A percentile compares a stretch with the other conserved stretches of the same genome.
phyloP scores from a whole-genome alignment of 2,329 filamentous ascomycete genomes.

The Alternaria gaisen region DNA sequence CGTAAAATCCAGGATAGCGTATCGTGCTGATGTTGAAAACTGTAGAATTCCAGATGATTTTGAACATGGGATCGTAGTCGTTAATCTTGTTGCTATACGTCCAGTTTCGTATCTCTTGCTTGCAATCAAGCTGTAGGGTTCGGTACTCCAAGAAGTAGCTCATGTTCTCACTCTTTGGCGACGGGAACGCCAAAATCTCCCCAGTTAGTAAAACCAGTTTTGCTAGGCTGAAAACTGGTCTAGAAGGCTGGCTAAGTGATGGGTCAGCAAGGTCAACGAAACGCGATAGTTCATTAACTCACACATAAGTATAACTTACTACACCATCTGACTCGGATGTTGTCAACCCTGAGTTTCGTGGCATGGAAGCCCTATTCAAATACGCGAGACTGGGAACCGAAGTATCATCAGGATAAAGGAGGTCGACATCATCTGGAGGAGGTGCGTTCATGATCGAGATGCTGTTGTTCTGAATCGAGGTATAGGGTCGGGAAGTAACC shows the following conservation, averaged over 20 bases:
- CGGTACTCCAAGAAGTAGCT: slow-evolving; percentile 4
- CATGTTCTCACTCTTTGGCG: not conserved
- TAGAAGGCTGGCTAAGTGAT: not conserved
- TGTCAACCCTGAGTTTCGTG: not conserved
- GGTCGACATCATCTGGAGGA: not conserved
- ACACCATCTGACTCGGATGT: not conserved
- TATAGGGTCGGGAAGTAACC: not conserved
- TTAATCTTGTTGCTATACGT: not conserved
- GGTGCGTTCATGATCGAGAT: not conserved
- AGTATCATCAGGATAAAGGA: not conserved
- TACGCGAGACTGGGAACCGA: not conserved
- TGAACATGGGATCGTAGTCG: not conserved
- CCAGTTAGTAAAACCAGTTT: not conserved
- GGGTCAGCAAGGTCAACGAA: too few species aligned
- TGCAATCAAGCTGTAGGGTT: slow-evolving; percentile 1
- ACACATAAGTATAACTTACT: not conserved
- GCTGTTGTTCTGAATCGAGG: not conserved
- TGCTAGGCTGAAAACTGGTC: not conserved
- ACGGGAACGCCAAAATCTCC: not conserved
- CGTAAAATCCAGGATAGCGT: not conserved
- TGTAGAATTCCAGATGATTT: not conserved
- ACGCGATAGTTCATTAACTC: not conserved
- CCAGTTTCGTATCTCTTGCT: not conserved
- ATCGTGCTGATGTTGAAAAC: not conserved
- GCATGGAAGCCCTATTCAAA: not conserved